Conservation (phyloP, 2,329 filamentous ascomycete species). For the Aureobasidium sp. region DNA sequence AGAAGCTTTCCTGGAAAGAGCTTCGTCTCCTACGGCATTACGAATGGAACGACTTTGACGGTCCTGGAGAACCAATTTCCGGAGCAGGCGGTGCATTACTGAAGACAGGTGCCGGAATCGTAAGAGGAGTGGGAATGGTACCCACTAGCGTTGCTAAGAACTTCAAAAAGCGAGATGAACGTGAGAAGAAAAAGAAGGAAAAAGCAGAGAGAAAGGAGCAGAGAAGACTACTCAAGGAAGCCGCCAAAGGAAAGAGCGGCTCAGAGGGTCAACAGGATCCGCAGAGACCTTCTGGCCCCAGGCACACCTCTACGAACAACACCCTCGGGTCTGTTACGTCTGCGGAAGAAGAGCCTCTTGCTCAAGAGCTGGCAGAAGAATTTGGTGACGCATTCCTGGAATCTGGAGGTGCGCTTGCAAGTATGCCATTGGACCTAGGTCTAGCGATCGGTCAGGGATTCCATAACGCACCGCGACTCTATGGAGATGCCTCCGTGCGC, state of each 20-base stretch:
- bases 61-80: slow-evolving; percentile 64
- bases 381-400: slow-evolving; percentile 60
- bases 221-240: slow-evolving; percentile 16
- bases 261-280: background rate
- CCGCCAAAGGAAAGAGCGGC: background rate
- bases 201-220: slow-evolving; percentile 23
- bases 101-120: slow-evolving; percentile 49
- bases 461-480: slow-evolving; percentile 76
- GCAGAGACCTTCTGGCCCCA: slow-evolving; percentile 14
- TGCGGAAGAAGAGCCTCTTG: slow-evolving; percentile 21
- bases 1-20: slow-evolving; percentile 55
- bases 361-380: slow-evolving; percentile 42
- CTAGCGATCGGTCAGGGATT: slow-evolving; percentile 77
- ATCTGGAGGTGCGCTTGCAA: slow-evolving; percentile 67
- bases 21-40: slow-evolving; percentile 56
- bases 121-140: slow-evolving; percentile 55
- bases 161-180: slow-evolving; percentile 45
- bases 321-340: slow-evolving; percentile 22
- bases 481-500: slow-evolving; percentile 74
- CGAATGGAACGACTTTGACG: slow-evolving; percentile 72
- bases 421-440: slow-evolving; percentile 77
- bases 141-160: slow-evolving; percentile 54
- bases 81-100: slow-evolving; percentile 55
- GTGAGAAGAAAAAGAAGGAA: slow-evolving; percentile 40
- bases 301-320: slow-evolving; percentile 17